These are phyloP conservation scores for Hebeloma cylindrosporum DNA, from an alignment of 768 basidiomycete species.

Conservation along the genomic window DNA sequence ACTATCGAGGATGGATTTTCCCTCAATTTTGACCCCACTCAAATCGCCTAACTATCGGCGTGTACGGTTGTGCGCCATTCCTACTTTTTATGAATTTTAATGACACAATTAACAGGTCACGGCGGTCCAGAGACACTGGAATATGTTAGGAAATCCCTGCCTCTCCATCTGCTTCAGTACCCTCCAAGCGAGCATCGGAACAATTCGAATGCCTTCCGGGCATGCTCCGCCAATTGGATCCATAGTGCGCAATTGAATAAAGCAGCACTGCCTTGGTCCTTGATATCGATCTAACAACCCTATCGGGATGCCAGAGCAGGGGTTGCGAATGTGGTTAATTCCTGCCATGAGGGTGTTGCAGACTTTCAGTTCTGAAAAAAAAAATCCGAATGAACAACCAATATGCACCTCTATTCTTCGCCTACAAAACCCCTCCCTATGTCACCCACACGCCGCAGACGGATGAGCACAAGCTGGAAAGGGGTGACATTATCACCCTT, in stretches of 20 bases:
- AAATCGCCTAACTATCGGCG: conserved; percentile 32
- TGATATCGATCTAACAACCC: conserved; percentile 29
- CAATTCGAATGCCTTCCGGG: conserved; percentile 29
- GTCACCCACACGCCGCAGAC: conserved; percentile 52
- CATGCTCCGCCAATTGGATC: conserved; percentile 30
- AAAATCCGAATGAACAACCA: conserved; percentile 37
- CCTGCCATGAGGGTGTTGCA: conserved; percentile 8
- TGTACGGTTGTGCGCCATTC: conserved; percentile 34
- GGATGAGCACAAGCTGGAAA: conserved; percentile 34
- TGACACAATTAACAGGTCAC: conserved; percentile 28
- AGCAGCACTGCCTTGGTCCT: conserved; percentile 37
- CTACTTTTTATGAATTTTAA: conserved; percentile 2
- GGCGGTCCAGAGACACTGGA: conserved; percentile 37
- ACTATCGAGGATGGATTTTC: conserved; percentile 41
- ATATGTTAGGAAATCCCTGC: conserved; percentile 32
- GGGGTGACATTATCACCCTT: conserved; percentile 46
- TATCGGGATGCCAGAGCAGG: conserved; percentile 29
- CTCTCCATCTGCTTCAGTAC: conserved; percentile 26
- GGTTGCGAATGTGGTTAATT: conserved; percentile 36
- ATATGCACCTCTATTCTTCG: conserved; percentile 36
- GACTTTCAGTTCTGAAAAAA: conserved; percentile 32
- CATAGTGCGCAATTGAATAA: conserved; percentile 33
- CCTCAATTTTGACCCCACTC: conserved; percentile 18
- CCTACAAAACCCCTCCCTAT: conserved; percentile 61
- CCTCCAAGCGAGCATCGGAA: conserved; percentile 23